phyloP scores from a whole-genome alignment of 306 rosid genomes.

The Abrus precatorius region DNA sequence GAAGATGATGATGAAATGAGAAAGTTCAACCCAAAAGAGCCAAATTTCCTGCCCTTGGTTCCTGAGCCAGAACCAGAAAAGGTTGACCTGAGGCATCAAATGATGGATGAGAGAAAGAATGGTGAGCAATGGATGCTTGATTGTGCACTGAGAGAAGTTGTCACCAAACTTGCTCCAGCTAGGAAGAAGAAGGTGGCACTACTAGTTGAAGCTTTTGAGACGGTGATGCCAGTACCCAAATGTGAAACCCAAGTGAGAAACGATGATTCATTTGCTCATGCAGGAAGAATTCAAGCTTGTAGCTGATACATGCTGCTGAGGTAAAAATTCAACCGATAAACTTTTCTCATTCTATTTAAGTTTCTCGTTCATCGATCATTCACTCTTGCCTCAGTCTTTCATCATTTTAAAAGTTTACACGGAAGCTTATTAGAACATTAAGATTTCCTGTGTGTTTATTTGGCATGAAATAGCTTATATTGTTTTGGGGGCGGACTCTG shows the following conservation, averaged over 20 bases:
- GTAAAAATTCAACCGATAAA: slow-evolving; percentile 39
- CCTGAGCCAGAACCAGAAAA: slow-evolving; percentile 74
- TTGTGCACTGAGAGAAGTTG: slow-evolving; percentile 73
- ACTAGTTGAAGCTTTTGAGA: slow-evolving; percentile 93
- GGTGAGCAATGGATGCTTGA: slow-evolving; percentile 97
- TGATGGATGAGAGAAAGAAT: slow-evolving; percentile 80
- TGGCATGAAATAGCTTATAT: not conserved
- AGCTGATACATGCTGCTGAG: slow-evolving; percentile 57
- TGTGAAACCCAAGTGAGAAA: slow-evolving; percentile 56
- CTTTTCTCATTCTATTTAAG: not conserved
- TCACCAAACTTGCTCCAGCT: slow-evolving; percentile 88
- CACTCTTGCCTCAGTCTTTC: not conserved
- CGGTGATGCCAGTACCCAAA: slow-evolving; percentile 73
- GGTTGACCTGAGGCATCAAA: slow-evolving; percentile 86
- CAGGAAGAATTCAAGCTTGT: slow-evolving; percentile 81
- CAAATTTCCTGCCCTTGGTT: slow-evolving; percentile 77
- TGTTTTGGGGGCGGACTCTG: not conserved
- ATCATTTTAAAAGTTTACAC: not conserved
- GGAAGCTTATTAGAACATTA: not conserved
- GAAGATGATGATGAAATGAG: slow-evolving; percentile 67
- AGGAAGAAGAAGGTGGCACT: slow-evolving; percentile 95
- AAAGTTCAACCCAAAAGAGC: slow-evolving; percentile 75
- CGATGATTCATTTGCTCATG: slow-evolving; percentile 55
- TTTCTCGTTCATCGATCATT: not conserved
- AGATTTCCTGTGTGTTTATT: not conserved